phyloP scores from a whole-genome alignment of 306 rosid genomes.

The Gastrolobium bilobum region DNA sequence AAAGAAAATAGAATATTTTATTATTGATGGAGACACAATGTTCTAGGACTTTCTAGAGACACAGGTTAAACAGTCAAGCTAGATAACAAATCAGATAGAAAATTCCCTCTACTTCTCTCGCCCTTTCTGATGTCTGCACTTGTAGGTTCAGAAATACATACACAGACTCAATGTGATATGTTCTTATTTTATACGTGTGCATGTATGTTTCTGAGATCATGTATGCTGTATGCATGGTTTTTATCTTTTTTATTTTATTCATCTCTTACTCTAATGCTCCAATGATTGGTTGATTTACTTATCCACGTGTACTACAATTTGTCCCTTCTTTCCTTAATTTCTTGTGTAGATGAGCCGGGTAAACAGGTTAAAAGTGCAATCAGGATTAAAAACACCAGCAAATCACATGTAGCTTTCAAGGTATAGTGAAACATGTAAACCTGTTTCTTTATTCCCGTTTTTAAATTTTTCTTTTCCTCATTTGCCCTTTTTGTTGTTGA shows the following conservation, averaged over 20 bases:
- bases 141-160: slow-evolving; percentile 12
- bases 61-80: background rate
- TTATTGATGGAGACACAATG: too few relatives aligned
- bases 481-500: slow-evolving; percentile 23
- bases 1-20: too few relatives aligned
- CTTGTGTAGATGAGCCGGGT: slow-evolving; percentile 87
- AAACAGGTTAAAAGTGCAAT: slow-evolving; percentile 98
- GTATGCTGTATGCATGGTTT: background rate
- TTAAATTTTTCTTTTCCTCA: slow-evolving; percentile 18
- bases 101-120: slow-evolving; percentile 5
- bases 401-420: slow-evolving; percentile 95
- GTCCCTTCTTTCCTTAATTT: slow-evolving; percentile 10
- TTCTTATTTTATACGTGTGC: slow-evolving; percentile 9
- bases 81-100: background rate
- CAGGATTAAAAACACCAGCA: slow-evolving; percentile 90
- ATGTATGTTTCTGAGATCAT: background rate
- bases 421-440: slow-evolving; percentile 52
- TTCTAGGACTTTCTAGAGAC: too few relatives aligned
- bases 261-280: background rate
- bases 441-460: slow-evolving; percentile 1
- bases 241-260: background rate
- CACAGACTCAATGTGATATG: background rate
- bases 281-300: slow-evolving; percentile 27
- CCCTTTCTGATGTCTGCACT: slow-evolving; percentile 4
- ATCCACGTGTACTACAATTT: slow-evolving; percentile 8